phyloP scores from a whole-genome alignment of 495 filamentous ascomycete genomes.

The Podospora appendiculata region DNA sequence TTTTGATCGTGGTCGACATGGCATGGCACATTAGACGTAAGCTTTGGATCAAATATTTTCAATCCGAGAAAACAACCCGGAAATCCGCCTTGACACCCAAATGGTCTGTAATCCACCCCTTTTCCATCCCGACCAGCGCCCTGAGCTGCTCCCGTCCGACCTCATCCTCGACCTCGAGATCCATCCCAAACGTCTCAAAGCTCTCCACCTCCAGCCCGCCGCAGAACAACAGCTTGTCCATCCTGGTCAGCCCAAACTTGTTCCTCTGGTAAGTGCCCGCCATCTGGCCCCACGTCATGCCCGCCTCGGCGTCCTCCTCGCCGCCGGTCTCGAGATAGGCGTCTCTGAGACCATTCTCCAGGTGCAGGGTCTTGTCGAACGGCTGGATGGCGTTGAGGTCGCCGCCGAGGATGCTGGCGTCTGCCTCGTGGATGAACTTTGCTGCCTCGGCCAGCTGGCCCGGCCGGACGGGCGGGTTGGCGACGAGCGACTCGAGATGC shows the following conservation, averaged over 20 bases:
- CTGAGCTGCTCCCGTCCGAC: background rate
- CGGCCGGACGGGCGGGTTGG: slow-evolving; percentile 32
- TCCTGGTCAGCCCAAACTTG: slow-evolving; percentile 35
- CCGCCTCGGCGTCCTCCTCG: slow-evolving; percentile 38
- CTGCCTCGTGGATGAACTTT: slow-evolving; percentile 22
- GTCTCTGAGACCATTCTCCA: slow-evolving; percentile 39
- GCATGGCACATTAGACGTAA: too few species aligned
- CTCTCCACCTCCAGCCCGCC: slow-evolving; percentile 19
- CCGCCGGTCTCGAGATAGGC: slow-evolving; percentile 46
- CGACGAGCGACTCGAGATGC: slow-evolving; percentile 45
- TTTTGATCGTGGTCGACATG: too few species aligned
- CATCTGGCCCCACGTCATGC: slow-evolving; percentile 52
- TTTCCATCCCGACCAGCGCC: slow-evolving; percentile 2
- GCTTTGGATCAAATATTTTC: too few species aligned
- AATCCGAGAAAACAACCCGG: background rate
- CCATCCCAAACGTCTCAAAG: slow-evolving; percentile 36
- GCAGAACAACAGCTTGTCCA: slow-evolving; percentile 44
- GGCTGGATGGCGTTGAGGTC: slow-evolving; percentile 51
- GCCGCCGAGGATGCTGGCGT: slow-evolving; percentile 26
- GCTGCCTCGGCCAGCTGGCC: slow-evolving; percentile 35
- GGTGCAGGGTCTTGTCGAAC: slow-evolving; percentile 38
- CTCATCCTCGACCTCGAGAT: slow-evolving; percentile 16
- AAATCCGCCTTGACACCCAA: slow-evolving; percentile 18
- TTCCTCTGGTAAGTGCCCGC: slow-evolving; percentile 21
- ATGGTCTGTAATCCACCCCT: slow-evolving; percentile 21